phyloP scores from a whole-genome alignment of 108 stramenopile genomes.

The Mediolabrus comicus region DNA sequence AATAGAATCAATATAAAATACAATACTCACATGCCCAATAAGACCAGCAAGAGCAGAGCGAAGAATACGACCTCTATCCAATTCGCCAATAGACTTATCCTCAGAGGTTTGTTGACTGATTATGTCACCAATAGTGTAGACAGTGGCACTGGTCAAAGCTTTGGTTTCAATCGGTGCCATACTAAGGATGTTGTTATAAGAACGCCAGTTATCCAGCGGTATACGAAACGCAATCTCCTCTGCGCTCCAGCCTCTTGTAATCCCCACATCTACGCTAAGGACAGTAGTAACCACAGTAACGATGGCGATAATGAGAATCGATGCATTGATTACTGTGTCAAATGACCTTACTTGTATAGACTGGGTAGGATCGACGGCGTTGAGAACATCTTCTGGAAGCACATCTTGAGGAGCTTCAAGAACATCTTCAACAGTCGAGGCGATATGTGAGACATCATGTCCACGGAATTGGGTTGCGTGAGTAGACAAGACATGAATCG shows the following conservation, averaged over 20 bases:
- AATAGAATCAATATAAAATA: too few species aligned
- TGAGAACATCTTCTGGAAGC: not conserved
- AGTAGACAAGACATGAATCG: too few species aligned
- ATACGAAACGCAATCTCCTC: slow-evolving; percentile 49
- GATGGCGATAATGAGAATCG: slow-evolving; percentile 24
- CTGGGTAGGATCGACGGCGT: not conserved
- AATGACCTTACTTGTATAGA: slow-evolving; percentile 18
- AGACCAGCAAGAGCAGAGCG: slow-evolving; percentile 73
- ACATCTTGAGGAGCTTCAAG: not conserved
- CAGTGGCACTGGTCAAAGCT: slow-evolving; percentile 51
- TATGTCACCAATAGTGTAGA: slow-evolving; percentile 78
- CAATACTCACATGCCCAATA: slow-evolving; percentile 84
- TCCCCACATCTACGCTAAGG: slow-evolving; percentile 34
- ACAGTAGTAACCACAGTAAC: slow-evolving; percentile 22
- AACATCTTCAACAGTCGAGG: not conserved
- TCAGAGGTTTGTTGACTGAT: slow-evolving; percentile 62
- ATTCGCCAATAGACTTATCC: slow-evolving; percentile 51
- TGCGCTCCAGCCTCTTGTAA: slow-evolving; percentile 42
- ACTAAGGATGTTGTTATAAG: slow-evolving; percentile 38
- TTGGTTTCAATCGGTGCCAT: slow-evolving; percentile 54
- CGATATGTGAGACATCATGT: not conserved
- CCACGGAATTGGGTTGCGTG: not conserved
- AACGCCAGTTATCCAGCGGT: slow-evolving; percentile 51
- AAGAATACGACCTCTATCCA: slow-evolving; percentile 61
- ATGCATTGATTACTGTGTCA: slow-evolving; percentile 22